Evolutionary conservation across 108 stramenopile genomes (phyloP).

Genomic region (Stephanodiscus triporus): DNA sequence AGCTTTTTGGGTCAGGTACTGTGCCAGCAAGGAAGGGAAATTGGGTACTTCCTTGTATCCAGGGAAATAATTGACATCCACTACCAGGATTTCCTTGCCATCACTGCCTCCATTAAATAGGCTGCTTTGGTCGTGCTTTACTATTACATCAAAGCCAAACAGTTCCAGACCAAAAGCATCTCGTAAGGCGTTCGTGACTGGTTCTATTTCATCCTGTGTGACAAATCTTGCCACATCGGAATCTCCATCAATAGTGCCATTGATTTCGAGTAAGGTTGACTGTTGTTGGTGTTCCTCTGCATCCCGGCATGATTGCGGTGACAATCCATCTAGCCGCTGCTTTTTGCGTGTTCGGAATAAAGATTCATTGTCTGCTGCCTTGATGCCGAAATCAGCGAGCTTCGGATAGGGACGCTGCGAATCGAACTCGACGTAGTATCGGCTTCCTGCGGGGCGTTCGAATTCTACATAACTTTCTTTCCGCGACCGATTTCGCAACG

Average conservation of each 20-base stretch:
- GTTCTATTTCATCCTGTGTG: slow-evolving; percentile 71
- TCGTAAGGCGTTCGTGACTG: slow-evolving; percentile 69
- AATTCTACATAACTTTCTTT: slow-evolving; percentile 47
- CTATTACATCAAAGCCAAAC: slow-evolving; percentile 88
- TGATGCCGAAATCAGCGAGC: slow-evolving; percentile 74
- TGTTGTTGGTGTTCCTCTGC: background rate
- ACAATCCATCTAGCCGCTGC: slow-evolving; percentile 8
- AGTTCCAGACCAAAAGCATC: slow-evolving; percentile 81
- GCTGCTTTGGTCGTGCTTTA: slow-evolving; percentile 34
- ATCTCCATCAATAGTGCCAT: background rate
- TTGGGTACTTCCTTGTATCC: slow-evolving; percentile 88
- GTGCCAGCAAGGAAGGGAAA: slow-evolving; percentile 79
- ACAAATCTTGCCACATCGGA: slow-evolving; percentile 38
- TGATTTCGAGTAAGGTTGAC: background rate
- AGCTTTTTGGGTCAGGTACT: slow-evolving; percentile 76
- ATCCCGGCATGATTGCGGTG: background rate
- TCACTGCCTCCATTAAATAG: slow-evolving; percentile 25
- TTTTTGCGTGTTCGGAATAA: slow-evolving; percentile 11
- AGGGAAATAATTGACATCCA: slow-evolving; percentile 91
- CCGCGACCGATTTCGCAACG: slow-evolving; percentile 5
- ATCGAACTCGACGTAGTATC: slow-evolving; percentile 79
- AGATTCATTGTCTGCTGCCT: background rate
- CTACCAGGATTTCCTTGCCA: slow-evolving; percentile 57
- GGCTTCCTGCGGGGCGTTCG: slow-evolving; percentile 42
- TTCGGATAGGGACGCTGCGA: slow-evolving; percentile 87